Base-by-base conservation (phyloP, 2,329 filamentous ascomycete species). In the Mycogone perniciosa region DNA sequence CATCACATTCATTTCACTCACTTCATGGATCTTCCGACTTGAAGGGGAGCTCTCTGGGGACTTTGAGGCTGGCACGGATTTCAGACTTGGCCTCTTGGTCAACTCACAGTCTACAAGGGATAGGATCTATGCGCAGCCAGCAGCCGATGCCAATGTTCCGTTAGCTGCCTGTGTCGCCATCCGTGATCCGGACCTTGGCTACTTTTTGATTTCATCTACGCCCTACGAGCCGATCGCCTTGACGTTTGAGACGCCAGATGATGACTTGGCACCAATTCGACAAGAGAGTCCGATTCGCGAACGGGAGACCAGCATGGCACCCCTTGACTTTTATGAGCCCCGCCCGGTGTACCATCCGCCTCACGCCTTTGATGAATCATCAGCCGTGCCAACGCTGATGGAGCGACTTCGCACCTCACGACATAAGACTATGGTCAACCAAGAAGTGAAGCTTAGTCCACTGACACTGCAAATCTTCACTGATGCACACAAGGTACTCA, bases 391-490 rank as follows among this genome's bases (percentile, higher is more conserved):
- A 3, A 64, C 66, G 30, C 69, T 85, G 43, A 70, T 85, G 9
- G 76, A 81, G 46, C 71, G 72, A 41, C 67, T 83, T 35, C 76
- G 79, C 44, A 82, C 81, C 2, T 79, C 79, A 41, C 76, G 79
- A 47, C 76, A 84, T 64, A 79, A 80, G 65, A 75, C 79, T 5
- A 66, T 82, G 29, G 69, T 88, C 44, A 81, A 79, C 51, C 84
- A 88, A 54, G 81, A 87, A 60, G 74, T 91, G 48, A 77, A 81
- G 52, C 76, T 90, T 26, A 87, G 84, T 26, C 81, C 85, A 9
- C 79, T 85, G 26, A 88, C 85, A 2, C 74, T 91, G 13, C 79
- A 84, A 56, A 75, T 89, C 35, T 79, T 92, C 57, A 86, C 85
- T 30, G 82, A 88, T 53, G 82, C 82, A 0, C 88, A 92, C 64